Conservation (phyloP, 176 grass and related monocot species). For the Olyra latifolia region DNA sequence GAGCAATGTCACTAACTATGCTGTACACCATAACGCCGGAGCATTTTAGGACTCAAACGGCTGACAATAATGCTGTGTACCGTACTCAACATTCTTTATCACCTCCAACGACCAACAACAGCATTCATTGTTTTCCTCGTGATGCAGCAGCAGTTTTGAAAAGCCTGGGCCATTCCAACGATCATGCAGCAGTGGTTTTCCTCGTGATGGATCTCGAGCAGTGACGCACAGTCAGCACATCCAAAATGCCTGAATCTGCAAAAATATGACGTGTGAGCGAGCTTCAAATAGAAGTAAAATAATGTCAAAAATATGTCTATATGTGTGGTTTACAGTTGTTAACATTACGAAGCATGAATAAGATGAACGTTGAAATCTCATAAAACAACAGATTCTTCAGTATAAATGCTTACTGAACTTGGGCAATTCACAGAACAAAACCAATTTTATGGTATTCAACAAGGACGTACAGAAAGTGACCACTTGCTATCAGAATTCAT, state of each 20-base stretch:
- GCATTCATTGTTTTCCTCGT: background rate
- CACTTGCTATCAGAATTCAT: conserved; percentile 20
- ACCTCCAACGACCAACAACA: background rate
- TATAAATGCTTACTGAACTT: background rate
- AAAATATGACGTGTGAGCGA: background rate
- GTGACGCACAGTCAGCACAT: background rate
- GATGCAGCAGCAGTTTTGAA: too few relatives aligned
- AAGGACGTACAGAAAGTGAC: background rate
- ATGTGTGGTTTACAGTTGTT: background rate
- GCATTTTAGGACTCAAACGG: background rate
- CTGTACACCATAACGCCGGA: background rate
- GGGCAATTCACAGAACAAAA: conserved; percentile 3
- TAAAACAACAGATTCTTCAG: background rate
- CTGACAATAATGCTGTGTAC: too few relatives aligned
- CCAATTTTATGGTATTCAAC: background rate
- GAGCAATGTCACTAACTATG: background rate
- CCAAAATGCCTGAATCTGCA: conserved; percentile 29
- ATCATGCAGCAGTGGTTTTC: background rate
- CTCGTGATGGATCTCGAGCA: background rate
- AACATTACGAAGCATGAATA: background rate
- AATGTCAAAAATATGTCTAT: background rate
- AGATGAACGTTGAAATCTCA: background rate
- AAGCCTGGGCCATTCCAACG: background rate
- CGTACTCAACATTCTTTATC: background rate
- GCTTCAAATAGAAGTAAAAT: background rate